Evolutionary conservation across 1,284 basidiomycete species (phyloP).

Genomic region (Erythrobasidium hasegawianum): DNA sequence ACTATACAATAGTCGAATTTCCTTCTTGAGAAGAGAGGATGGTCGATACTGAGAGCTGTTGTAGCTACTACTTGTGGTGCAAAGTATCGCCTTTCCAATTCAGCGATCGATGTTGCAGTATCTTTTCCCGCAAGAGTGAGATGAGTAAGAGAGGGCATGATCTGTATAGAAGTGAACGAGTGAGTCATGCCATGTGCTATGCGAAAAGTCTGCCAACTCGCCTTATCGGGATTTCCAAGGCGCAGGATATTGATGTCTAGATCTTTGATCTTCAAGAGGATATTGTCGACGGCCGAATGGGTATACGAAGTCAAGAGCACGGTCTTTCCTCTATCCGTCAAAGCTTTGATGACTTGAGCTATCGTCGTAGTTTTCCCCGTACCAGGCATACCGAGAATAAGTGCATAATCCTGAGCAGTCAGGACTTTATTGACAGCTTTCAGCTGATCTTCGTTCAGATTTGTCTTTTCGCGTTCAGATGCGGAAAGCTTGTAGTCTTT

Average conservation of each 20-base stretch:
- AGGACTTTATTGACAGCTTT: constrained; percentile 70
- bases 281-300: constrained; percentile 95
- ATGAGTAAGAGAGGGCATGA: constrained; percentile 61
- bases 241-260: constrained; percentile 71
- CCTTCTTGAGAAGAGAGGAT: constrained; percentile 77
- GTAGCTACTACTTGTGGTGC: constrained; percentile 88
- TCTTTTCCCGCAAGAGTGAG: constrained; percentile 63
- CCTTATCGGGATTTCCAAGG: constrained; percentile 87
- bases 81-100: constrained; percentile 75
- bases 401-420: constrained; percentile 78
- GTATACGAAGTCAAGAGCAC: constrained; percentile 90
- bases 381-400: constrained; percentile 95
- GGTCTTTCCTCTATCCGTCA: constrained; percentile 76
- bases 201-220: constrained; percentile 49
- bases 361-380: constrained; percentile 97
- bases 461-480: constrained; percentile 1
- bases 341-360: constrained; percentile 73
- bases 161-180: constrained; percentile 26
- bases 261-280: constrained; percentile 69
- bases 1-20: constrained; percentile 96
- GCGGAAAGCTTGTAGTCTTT: constrained; percentile 36
- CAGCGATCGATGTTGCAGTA: constrained; percentile 62
- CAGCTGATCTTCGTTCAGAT: constrained; percentile 72
- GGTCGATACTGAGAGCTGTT: constrained; percentile 86
- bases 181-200: not conserved